A percentile compares a stretch with the other conserved stretches of the same genome.
Conservation (phyloP, 441 rosid species). For the Euphorbia neoarborescens region DNA sequence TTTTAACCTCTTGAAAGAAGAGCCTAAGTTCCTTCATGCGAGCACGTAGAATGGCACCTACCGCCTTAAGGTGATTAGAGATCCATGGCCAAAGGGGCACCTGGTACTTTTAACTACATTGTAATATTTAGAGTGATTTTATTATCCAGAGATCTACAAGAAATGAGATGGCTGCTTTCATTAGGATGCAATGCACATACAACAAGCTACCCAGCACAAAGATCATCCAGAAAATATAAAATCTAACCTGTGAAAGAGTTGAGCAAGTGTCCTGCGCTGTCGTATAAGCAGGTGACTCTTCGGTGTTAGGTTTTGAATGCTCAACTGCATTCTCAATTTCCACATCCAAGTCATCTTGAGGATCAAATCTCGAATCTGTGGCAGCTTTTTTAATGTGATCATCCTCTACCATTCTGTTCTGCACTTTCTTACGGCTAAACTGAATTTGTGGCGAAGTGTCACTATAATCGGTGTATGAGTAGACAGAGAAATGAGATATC, state of each 20-base stretch:
- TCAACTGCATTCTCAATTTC: conserved; percentile 30
- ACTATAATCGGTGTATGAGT: conserved; percentile 24
- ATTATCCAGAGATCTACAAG: background rate
- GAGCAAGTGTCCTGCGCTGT: conserved; percentile 22
- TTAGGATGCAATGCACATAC: background rate
- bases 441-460: conserved; percentile 41
- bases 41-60: background rate
- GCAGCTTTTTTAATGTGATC: conserved; percentile 26
- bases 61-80: background rate
- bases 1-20: background rate
- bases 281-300: conserved; percentile 33
- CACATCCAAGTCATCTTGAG: conserved; percentile 30
- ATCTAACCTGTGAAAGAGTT: conserved; percentile 34
- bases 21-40: background rate
- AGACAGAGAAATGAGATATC: conserved; percentile 29
- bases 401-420: conserved; percentile 26
- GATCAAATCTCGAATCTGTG: conserved; percentile 31
- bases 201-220: conserved; percentile 2
- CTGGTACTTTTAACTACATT: background rate
- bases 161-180: background rate
- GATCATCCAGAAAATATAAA: conserved; percentile 10
- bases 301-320: conserved; percentile 25
- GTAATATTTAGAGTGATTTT: background rate
- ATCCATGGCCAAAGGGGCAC: background rate
- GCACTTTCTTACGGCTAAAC: conserved; percentile 26